Evolutionary conservation across 2,329 filamentous ascomycete species (phyloP).

Genomic region (Cercospora canescens): DNA sequence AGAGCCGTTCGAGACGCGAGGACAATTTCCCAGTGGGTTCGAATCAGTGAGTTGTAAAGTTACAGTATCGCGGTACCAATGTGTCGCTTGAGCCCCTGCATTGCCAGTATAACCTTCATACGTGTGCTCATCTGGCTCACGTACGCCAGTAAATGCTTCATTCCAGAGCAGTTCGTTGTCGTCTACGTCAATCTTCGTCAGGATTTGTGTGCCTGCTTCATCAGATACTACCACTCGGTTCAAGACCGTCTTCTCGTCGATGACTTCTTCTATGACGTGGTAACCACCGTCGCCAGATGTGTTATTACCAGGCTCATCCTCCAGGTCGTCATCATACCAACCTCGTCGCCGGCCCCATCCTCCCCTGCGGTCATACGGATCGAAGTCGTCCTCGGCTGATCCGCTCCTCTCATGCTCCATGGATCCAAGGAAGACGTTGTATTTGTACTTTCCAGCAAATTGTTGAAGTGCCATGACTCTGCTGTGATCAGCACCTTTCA

Average conservation of each 20-base stretch:
- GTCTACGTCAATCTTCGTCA: neutral
- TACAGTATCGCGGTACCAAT: neutral
- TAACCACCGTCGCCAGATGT: neutral
- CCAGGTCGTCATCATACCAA: neutral
- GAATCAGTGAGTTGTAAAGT: neutral
- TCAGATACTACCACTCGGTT: neutral
- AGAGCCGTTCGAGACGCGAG: neutral
- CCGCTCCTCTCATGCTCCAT: neutral
- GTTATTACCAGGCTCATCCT: neutral
- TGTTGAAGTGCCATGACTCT: neutral
- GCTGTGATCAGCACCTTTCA: neutral
- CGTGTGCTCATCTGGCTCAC: neutral
- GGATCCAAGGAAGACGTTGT: neutral
- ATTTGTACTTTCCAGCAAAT: neutral
- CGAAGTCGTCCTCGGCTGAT: neutral
- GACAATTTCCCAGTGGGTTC: neutral
- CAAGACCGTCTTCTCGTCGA: neutral
- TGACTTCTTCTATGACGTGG: neutral
- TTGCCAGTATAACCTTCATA: neutral
- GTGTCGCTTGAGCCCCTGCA: neutral
- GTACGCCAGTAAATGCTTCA: neutral
- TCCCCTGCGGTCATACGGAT: neutral
- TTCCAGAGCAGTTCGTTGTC: neutral
- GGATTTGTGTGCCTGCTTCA: neutral
- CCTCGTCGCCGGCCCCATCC: neutral